Base-by-base conservation (phyloP, 2,329 filamentous ascomycete genomes). In the Escovopsis sp. region DNA sequence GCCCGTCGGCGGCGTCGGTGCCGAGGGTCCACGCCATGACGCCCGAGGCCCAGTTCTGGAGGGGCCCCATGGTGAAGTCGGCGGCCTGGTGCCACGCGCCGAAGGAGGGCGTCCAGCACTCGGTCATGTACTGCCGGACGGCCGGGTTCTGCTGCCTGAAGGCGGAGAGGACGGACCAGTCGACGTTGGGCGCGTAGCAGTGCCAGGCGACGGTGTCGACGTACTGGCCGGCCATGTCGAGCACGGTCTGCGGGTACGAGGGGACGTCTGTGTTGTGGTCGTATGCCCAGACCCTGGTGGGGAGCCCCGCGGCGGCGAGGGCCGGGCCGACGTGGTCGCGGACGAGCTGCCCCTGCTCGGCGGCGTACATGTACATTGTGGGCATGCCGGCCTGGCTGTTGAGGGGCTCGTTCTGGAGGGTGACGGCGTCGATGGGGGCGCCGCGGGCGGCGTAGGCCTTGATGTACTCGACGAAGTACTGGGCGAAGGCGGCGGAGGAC, bases 31-130 rank as follows among this genome's bases (percentile, higher is more conserved):
- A 68, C 39, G 64, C 63, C n/a, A 61, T 50, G 25, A 57, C 53
- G 9, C 64, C 65, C 13, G 56, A 51, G 8, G 62, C 65, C 56
- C 66, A 67, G 56, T 68, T 65, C 53, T 65, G 64, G 30, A 57
- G 67, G 56, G 55, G 75, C 41, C 54, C 72, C 63, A 64, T 53
- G 16, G 61, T 62, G 52, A 74, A 74, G 44, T 56, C 54, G 16
- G 57, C 57, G 4, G 58, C 57, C 40, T 58, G 54, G 46, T 56
- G 52, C 61, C 61, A 64, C 20, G 43, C 5, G 12, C 57, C 52
- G 7, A 57, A 63, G 13, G 47, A 47, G 27, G 51, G 49, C 0
- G 57, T 63, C 53, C 61, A 66, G 51, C 66, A 69, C 48, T 69
- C 65, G n/a, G 66, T 68, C 64, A 67, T 66, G 53, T 64, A 66